Conservation (phyloP, 768 basidiomycete genomes). For the Boletus reticuloceps region DNA sequence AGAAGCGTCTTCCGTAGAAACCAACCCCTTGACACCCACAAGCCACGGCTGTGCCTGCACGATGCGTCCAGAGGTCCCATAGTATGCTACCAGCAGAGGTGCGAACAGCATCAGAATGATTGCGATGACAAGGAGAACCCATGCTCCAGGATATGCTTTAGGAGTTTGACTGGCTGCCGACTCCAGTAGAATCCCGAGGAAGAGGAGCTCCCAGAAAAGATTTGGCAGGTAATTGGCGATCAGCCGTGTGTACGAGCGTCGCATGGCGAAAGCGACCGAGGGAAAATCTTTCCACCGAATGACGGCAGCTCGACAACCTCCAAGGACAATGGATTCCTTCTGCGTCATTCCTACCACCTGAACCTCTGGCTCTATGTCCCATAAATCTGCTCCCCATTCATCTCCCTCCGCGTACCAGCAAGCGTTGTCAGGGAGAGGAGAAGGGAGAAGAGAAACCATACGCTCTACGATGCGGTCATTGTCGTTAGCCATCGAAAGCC, state of each 20-base stretch:
- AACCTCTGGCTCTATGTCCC: constrained; percentile 21
- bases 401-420: constrained; percentile 24
- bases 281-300: constrained; percentile 28
- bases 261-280: constrained; percentile 10
- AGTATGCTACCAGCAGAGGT: constrained; percentile 8
- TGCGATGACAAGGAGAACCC: neutral
- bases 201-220: constrained; percentile 1
- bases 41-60: constrained; percentile 20
- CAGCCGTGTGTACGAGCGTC: constrained; percentile 10
- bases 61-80: constrained; percentile 18
- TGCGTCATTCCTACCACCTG: constrained; percentile 22
- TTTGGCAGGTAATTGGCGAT: constrained; percentile 7
- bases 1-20: constrained; percentile 23
- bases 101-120: constrained; percentile 13
- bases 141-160: neutral
- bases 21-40: constrained; percentile 23
- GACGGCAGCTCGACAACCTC: constrained; percentile 20
- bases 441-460: constrained; percentile 21
- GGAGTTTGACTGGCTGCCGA: too few relatives aligned
- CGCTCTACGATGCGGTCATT: constrained; percentile 20
- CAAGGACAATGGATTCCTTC: constrained; percentile 16
- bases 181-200: neutral
- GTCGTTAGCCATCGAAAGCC: constrained; percentile 26
- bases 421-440: neutral
- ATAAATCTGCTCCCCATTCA: constrained; percentile 11